Percentiles rank a stretch among this genome's conserved stretches.
Evolutionary conservation across 139 green algal species (phyloP).

Genomic region (Tetradesmus lagerheimii): DNA sequence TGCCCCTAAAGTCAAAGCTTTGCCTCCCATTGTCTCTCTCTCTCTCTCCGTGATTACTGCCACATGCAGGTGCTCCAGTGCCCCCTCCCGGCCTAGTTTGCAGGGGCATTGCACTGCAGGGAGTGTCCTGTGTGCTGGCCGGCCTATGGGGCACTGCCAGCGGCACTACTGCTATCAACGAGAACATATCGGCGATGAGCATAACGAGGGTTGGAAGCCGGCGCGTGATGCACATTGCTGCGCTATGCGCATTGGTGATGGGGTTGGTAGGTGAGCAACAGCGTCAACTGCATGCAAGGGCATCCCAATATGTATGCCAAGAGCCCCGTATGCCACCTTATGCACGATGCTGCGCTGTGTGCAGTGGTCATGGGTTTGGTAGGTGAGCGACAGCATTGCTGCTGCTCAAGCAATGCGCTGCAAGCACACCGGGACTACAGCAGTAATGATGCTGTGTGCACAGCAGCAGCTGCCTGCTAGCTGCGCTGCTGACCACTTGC

Average conservation of each 20-base stretch:
- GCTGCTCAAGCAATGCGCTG: no score
- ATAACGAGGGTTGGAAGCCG: conserved; percentile 75
- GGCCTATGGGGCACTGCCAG: conserved; percentile 42
- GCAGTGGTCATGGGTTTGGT: conserved; percentile 70
- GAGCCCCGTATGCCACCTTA: no score
- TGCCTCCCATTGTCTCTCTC: background rate
- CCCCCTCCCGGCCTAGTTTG: conserved; percentile 68
- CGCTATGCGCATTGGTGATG: conserved; percentile 66
- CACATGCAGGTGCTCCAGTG: conserved; percentile 55
- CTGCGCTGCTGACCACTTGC: no score
- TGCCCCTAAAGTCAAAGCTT: no score
- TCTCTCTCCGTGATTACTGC: no score
- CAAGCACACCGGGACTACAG: no score
- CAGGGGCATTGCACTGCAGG: conserved; percentile 57
- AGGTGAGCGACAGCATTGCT: conserved; percentile 37
- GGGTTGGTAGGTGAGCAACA: conserved; percentile 59
- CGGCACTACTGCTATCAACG: conserved; percentile 73
- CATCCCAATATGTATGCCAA: no score
- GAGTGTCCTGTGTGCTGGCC: background rate
- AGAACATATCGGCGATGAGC: conserved; percentile 54
- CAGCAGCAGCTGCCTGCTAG: no score
- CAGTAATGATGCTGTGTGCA: no score
- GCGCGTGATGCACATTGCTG: conserved; percentile 67
- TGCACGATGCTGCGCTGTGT: conserved; percentile 65
- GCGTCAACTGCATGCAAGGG: no score